Evolutionary conservation across 495 filamentous ascomycete species (phyloP).

Genomic region (Podospora conica): DNA sequence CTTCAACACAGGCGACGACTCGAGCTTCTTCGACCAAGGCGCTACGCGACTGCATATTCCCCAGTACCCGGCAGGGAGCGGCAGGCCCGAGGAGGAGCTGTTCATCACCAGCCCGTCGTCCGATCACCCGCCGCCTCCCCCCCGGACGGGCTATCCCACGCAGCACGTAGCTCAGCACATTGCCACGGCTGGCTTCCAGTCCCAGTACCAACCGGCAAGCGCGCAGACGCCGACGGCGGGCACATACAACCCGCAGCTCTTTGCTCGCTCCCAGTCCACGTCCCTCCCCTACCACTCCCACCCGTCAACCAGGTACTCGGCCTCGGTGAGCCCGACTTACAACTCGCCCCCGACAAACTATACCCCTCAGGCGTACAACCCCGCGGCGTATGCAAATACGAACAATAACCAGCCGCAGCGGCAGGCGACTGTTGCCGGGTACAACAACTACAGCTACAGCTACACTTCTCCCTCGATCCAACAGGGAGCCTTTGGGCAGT

Average conservation of each 20-base stretch:
- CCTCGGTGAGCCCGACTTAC: conserved; percentile 30
- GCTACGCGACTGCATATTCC: conserved; percentile 13
- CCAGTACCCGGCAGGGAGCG: conserved; percentile 14
- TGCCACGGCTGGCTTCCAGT: conserved; percentile 51
- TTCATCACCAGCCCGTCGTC: conserved; percentile 39
- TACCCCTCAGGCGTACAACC: conserved; percentile 44
- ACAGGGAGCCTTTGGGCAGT: conserved; percentile 31
- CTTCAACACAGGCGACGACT: conserved; percentile 76
- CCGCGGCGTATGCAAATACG: conserved; percentile 43
- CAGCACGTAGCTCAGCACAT: conserved; percentile 47
- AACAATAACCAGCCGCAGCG: conserved; percentile 34
- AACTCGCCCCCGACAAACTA: conserved; percentile 28
- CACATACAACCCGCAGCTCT: conserved; percentile 80
- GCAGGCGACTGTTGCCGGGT: conserved; percentile 39
- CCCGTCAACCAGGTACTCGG: conserved; percentile 28
- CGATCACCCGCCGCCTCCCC: conserved; percentile 28
- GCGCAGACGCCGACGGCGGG: conserved; percentile 48
- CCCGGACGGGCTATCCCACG: conserved; percentile 38
- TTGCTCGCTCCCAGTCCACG: conserved; percentile 56
- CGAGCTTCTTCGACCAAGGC: conserved; percentile 42
- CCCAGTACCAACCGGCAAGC: conserved; percentile 46
- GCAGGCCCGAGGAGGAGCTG: conserved; percentile 42
- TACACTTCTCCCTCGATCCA: conserved; percentile 34
- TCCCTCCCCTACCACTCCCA: conserved; percentile 40
- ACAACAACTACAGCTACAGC: conserved; percentile 35